Base-by-base conservation (phyloP, 306 rosid genomes). In the Cucurbita moschata region DNA sequence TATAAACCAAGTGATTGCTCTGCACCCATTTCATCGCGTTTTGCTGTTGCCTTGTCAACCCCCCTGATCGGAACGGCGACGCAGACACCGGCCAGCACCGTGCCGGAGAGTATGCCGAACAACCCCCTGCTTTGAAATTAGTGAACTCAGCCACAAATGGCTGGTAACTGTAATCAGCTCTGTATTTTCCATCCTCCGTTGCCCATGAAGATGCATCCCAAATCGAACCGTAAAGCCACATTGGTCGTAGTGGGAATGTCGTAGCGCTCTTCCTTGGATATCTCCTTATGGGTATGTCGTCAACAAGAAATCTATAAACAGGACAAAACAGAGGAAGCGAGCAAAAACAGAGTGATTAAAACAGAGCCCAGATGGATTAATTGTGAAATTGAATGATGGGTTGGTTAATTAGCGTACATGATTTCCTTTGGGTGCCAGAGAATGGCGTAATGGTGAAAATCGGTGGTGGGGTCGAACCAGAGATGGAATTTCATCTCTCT, bases 131-230 rank as follows among this genome's bases (percentile, higher is more conserved):
- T 56, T 85, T 87, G 80, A 94, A 94, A 37, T 94, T 86, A 12
- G 79, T 82, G 79, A 82, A 94, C 64, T 65, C 81, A 4, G 99
- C 99, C 67, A 89, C 87, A 81, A 94, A 94, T 35, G 97, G 99
- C 70, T 94, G 97, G 80, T 91, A 94, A 55, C 63, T 90, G 6
- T 94, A 94, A 77, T 94, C 96, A 35, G 95, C 98, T 83, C 86
- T 94, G 87, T 94, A 94, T 68, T 91, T 94, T 1, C 99, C 99
- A 84, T 94, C 96, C 73, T 90, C 98, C 3, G 97, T 94, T 16
- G 99, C 99, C 99, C 99, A 94, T 9, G 99, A 89, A 30, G 99
- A 94, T 6, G 99, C 99, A 73, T 94, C 99, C 97, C 99, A 94
- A 59, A 94, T 94, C 58, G 99, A 94, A 37, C 99, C 99, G 74